Percentiles rank a stretch among this genome's conserved stretches.
Evolutionary conservation across 2,329 filamentous ascomycete genomes (phyloP).

Genomic region (Exophiala phaeomuriformis): DNA sequence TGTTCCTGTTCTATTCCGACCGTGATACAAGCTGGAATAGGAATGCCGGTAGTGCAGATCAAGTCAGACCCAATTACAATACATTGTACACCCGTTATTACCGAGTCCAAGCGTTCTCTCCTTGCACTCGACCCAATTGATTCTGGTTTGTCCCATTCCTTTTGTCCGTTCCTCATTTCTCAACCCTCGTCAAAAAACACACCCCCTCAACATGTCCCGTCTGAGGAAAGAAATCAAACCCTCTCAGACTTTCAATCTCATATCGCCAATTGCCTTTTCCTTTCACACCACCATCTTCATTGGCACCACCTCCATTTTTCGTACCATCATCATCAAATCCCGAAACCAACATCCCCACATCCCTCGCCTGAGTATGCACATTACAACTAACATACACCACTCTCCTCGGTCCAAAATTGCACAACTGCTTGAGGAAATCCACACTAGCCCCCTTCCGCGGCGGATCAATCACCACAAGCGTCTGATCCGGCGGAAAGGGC

Average conservation of each 20-base stretch:
- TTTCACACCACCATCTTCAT: conserved; percentile 58
- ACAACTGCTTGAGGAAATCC: conserved; percentile 71
- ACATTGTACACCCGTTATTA: no score
- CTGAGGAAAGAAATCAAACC: conserved; percentile 97
- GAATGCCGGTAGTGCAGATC: no score
- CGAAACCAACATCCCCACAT: conserved; percentile 70
- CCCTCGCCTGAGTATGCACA: conserved; percentile 91
- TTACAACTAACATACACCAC: conserved; percentile 96
- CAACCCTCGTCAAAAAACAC: conserved; percentile 45
- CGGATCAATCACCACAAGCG: conserved; percentile 92
- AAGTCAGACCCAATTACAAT: no score
- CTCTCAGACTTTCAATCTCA: conserved; percentile 79
- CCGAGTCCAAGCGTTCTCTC: no score
- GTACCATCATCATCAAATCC: conserved; percentile 41
- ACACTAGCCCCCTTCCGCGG: conserved; percentile 90
- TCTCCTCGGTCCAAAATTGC: conserved; percentile 67
- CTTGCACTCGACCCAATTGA: no score
- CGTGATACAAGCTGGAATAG: no score
- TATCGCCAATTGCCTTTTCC: conserved; percentile 47
- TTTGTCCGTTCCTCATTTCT: no score
- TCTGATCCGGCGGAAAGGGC: conserved; percentile 67
- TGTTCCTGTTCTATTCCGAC: no score
- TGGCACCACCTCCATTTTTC: neutral
- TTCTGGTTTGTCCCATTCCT: no score
- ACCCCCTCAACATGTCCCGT: conserved; percentile 62